Conservation (phyloP, 805 yeast genomes). For the Torulaspora quercuum region DNA sequence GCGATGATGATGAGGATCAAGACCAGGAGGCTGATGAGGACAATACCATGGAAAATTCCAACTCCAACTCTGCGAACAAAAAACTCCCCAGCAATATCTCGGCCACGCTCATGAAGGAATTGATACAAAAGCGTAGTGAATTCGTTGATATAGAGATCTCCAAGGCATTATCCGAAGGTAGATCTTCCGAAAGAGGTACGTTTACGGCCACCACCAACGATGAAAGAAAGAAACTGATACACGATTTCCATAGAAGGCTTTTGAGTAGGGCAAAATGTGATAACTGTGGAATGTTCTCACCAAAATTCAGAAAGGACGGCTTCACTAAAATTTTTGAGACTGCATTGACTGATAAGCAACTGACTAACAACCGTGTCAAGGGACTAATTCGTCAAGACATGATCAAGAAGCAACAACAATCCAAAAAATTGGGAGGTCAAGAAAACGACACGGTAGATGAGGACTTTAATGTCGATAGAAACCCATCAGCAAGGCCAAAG, state of each 20-base stretch:
- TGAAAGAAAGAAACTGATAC: slow-evolving; percentile 73
- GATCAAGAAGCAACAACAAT: slow-evolving; percentile 44
- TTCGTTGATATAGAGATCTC: slow-evolving; percentile 71
- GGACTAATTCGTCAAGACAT: slow-evolving; percentile 73
- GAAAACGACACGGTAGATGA: slow-evolving; percentile 32
- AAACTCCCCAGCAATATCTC: slow-evolving; percentile 33
- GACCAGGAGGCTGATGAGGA: slow-evolving; percentile 44
- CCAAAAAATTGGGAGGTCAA: slow-evolving; percentile 31
- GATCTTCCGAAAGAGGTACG: slow-evolving; percentile 62
- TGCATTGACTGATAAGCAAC: slow-evolving; percentile 77
- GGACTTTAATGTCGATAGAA: slow-evolving; percentile 36
- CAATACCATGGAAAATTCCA: slow-evolving; percentile 13
- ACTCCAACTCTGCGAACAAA: slow-evolving; percentile 2
- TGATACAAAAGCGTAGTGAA: slow-evolving; percentile 57
- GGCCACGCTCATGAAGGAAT: slow-evolving; percentile 45
- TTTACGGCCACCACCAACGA: slow-evolving; percentile 82
- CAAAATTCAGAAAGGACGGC: slow-evolving; percentile 93
- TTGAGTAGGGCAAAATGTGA: slow-evolving; percentile 84
- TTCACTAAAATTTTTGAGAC: slow-evolving; percentile 87
- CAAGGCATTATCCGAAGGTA: slow-evolving; percentile 71
- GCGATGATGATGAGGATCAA: slow-evolving; percentile 48
- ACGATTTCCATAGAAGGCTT: slow-evolving; percentile 70
- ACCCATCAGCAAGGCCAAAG: slow-evolving; percentile 55
- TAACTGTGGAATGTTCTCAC: slow-evolving; percentile 94
- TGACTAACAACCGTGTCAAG: slow-evolving; percentile 74